Base-by-base conservation (phyloP, 2,329 filamentous ascomycete species). In the Sphaerulina vaccinii region DNA sequence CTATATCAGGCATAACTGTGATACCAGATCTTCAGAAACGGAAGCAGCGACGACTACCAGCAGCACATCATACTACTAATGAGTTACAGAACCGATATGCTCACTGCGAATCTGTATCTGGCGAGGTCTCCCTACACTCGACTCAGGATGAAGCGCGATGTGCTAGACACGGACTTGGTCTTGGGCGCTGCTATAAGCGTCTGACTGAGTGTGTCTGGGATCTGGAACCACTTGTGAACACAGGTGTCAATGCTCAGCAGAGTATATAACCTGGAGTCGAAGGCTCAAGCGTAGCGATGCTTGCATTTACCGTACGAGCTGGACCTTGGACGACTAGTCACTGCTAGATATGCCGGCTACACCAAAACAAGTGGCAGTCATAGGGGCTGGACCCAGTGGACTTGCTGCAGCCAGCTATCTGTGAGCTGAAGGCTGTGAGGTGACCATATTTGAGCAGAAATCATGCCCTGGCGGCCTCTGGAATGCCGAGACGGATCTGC, bases 311-410 rank as follows among this genome's bases (percentile, higher is more conserved):
- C 27, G 23, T 16, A 3, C 23, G n/a, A 29, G 8, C 11, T 24
- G 9, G 22, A 15, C 21, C 5, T 16, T n/a, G n/a, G n/a, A n/a
- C n/a, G n/a, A n/a, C n/a, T n/a, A n/a, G n/a, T n/a, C n/a, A n/a
- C n/a, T n/a, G n/a, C n/a, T n/a, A n/a, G 40, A 33, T 29, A 5
- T 19, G 23, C 22, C 41, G 41, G 8, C 39, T 29, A 9, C 27
- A 13, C 9, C 27, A 10, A 10, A 10, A 39, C 8, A 23, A 15
- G 35, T 55, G n/a, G 55, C 45, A 11, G 41, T 56, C 29, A 50
- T 59, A 15, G 51, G 56, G 10, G 56, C 50, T 5, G 56, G 56
- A 10, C 19, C 38, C 3, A 49, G 42, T 40, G 56, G 56, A 22
- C 42, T 59, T 11, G 56, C 51, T 10, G 54, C 45, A 7, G 44